Conservation (phyloP, 495 filamentous ascomycete genomes). For the Trichoderma asperelloides region DNA sequence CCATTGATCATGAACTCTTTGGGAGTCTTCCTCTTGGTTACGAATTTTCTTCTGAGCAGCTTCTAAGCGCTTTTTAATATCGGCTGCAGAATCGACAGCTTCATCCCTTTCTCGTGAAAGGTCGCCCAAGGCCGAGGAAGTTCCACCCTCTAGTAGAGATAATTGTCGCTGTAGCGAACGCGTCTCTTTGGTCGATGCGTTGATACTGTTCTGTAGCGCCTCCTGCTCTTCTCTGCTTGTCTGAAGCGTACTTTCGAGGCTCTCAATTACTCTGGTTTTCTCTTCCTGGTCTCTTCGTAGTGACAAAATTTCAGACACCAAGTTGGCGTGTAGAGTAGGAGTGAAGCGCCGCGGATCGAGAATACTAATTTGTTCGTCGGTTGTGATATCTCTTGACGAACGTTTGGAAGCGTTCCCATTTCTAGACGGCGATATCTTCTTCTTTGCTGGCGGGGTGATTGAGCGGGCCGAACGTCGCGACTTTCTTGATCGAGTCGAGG, state of each 20-base stretch:
- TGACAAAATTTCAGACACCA: constrained; percentile 88
- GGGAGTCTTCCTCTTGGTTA: constrained; percentile 72
- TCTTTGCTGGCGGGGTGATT: constrained; percentile 47
- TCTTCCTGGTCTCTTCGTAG: constrained; percentile 82
- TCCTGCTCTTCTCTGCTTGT: constrained; percentile 65
- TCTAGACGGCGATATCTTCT: constrained; percentile 41
- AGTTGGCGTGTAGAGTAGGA: constrained; percentile 85
- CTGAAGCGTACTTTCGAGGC: constrained; percentile 68
- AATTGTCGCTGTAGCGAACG: constrained; percentile 78
- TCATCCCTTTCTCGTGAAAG: constrained; percentile 81
- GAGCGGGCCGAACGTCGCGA: constrained; percentile 42
- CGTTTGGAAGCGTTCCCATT: constrained; percentile 31
- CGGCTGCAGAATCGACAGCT: constrained; percentile 61
- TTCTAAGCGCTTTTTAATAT: constrained; percentile 74
- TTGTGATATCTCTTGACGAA: constrained; percentile 46
- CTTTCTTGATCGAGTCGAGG: constrained; percentile 43
- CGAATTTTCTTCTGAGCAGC: constrained; percentile 66
- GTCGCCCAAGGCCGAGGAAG: constrained; percentile 71
- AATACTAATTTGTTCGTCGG: constrained; percentile 66
- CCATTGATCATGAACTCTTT: constrained; percentile 67
- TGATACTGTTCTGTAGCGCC: constrained; percentile 48
- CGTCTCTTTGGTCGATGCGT: constrained; percentile 59
- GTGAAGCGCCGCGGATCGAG: constrained; percentile 89
- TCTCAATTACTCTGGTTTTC: constrained; percentile 75
- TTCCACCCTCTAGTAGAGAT: constrained; percentile 76